These are phyloP conservation scores for Nicotiana paniculata DNA, from an alignment of 257 asterid species.

Conservation along the genomic window DNA sequence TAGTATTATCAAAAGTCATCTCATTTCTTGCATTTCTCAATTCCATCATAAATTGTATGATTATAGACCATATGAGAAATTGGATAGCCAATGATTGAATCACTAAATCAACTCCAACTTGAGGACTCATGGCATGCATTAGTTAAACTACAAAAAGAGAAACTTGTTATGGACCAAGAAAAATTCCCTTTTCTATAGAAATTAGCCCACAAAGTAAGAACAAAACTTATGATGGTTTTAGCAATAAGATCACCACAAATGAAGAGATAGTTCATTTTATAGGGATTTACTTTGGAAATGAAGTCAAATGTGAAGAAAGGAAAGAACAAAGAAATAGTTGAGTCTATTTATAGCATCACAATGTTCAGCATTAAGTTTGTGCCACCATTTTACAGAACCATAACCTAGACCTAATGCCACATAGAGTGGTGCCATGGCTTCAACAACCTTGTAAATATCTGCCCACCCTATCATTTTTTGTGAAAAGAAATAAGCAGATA, in stretches of 20 bases:
- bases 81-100: constrained; percentile 61
- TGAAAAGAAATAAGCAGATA: neutral
- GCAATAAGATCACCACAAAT: constrained; percentile 53
- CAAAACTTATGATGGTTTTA: constrained; percentile 24
- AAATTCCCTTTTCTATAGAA: constrained; percentile 24
- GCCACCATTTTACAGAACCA: constrained; percentile 57
- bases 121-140: constrained; percentile 71
- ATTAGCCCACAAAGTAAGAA: constrained; percentile 48
- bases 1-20: neutral
- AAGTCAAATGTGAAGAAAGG: constrained; percentile 72
- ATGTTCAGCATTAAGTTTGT: constrained; percentile 60
- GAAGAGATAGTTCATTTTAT: constrained; percentile 55
- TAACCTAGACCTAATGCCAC: constrained; percentile 60
- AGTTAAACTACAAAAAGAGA: constrained; percentile 45
- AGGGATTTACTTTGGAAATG: constrained; percentile 50
- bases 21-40: constrained; percentile 21
- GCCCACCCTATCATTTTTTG: constrained; percentile 38
- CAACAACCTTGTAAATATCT: constrained; percentile 54
- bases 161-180: constrained; percentile 58
- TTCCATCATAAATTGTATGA: constrained; percentile 41
- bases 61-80: constrained; percentile 53
- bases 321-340: constrained; percentile 46
- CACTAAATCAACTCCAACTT: constrained; percentile 44
- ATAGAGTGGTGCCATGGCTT: constrained; percentile 48
- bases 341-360: constrained; percentile 70